phyloP scores from a whole-genome alignment of 2,329 filamentous ascomycete genomes.

The Canariomyces notabilis region DNA sequence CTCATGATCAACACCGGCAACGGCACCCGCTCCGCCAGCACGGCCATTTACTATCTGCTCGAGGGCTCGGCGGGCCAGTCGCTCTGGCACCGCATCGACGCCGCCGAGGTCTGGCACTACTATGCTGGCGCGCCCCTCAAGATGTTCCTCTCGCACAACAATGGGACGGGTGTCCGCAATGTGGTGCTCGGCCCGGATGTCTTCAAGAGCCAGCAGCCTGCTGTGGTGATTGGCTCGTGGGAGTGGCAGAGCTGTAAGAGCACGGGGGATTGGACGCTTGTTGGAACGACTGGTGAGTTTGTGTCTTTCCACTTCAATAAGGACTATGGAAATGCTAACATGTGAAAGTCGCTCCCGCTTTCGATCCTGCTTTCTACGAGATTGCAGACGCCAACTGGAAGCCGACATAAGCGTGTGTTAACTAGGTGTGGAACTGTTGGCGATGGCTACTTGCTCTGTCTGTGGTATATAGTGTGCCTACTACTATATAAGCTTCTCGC shows the following conservation, averaged over 20 bases:
- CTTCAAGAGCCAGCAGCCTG: conserved; percentile 39
- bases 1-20: conserved; percentile 10
- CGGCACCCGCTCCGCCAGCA: conserved; percentile 40
- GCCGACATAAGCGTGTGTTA: not conserved
- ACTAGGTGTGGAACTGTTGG: no score
- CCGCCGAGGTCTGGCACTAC: conserved; percentile 48
- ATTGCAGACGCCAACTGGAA: conserved; percentile 1
- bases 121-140: conserved; percentile 48
- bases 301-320: not conserved
- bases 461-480: no score
- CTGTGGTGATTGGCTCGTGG: conserved; percentile 36
- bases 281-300: conserved; percentile 28
- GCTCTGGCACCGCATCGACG: conserved; percentile 46
- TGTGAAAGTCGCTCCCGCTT: conserved; percentile 5
- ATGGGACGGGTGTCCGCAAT: conserved; percentile 35
- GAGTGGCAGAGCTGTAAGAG: conserved; percentile 45
- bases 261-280: conserved; percentile 44
- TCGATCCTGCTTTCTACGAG: conserved; percentile 6
- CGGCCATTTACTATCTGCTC: conserved; percentile 50
- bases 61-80: conserved; percentile 40
- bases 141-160: conserved; percentile 40
- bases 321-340: not conserved
- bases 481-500: no score
- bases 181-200: conserved; percentile 39
- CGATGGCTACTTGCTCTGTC: no score